A percentile compares a stretch with the other conserved stretches of the same genome.
Conservation (phyloP, 2,329 filamentous ascomycete species). For the Metarhizium album region DNA sequence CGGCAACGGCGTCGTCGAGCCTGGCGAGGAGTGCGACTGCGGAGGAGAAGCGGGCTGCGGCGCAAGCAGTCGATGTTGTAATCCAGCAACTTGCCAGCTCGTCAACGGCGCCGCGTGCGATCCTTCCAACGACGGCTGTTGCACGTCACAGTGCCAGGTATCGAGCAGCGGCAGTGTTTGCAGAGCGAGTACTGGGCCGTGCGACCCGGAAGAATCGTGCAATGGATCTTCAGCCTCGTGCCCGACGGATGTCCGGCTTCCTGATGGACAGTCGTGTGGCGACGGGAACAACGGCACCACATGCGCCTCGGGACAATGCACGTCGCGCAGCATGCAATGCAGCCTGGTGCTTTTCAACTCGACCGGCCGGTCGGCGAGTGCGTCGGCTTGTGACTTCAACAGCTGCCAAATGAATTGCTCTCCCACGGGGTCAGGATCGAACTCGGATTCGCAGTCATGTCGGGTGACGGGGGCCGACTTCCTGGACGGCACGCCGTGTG, state of each 20-base stretch:
- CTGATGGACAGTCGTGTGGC: conserved; percentile 59
- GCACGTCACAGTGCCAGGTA: conserved; percentile 50
- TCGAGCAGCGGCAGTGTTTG: conserved; percentile 57
- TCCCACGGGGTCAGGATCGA: no score
- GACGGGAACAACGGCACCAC: conserved; percentile 44
- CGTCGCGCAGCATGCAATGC: conserved; percentile 72
- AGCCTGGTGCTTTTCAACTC: conserved; percentile 67
- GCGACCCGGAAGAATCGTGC: conserved; percentile 71
- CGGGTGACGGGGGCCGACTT: conserved; percentile 52
- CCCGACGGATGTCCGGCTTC: conserved; percentile 52
- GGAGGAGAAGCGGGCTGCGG: conserved; percentile 56
- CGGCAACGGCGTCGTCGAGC: conserved; percentile 84
- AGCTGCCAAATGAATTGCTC: conserved; percentile 23
- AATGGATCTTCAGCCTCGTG: conserved; percentile 57
- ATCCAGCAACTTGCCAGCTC: conserved; percentile 71
- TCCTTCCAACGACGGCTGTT: conserved; percentile 62
- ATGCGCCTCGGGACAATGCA: conserved; percentile 80
- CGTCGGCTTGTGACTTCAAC: conserved; percentile 58
- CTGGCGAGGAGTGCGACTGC: conserved; percentile 81
- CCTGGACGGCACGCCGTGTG: conserved; percentile 70
- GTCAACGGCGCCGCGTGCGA: conserved; percentile 60
- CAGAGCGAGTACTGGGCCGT: conserved; percentile 58
- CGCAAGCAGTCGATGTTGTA: conserved; percentile 62
- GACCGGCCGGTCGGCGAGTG: conserved; percentile 55
- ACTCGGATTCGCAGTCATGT: not conserved